Base-by-base conservation (phyloP, 2,329 filamentous ascomycete genomes). In the Thermothelomyces thermophilus region DNA sequence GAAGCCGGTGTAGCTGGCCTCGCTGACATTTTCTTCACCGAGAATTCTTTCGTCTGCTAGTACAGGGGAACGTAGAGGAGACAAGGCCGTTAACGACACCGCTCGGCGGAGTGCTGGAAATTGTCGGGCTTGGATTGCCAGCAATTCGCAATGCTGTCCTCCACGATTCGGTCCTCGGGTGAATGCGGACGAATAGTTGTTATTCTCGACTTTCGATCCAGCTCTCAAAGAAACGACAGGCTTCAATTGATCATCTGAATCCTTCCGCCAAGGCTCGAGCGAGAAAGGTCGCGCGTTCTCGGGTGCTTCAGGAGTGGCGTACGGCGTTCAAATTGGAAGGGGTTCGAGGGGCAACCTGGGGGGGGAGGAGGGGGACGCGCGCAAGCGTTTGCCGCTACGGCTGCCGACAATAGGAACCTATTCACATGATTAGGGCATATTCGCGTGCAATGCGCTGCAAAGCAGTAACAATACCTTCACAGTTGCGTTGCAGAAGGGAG, bases 1-100 rank as follows among this genome's bases (percentile, higher is more conserved):
- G 75, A 77, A 28, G 73, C 72, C 36, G 74, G 73, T 17, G 73
- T 76, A n/a, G 68, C 66, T 34, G 73, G 73, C 51, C 71, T 67
- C 30, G 67, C 64, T 46, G 74, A 64, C 74, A 77, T 77, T 31
- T 46, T 62, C n/a, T n/a, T n/a, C n/a, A n/a, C n/a, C n/a, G 58
- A 14, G 28, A 44, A 37, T 22, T 20, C 13, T 41, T 28, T 17
- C 30, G 14, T 37, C 10, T 26, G 10, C 2, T 26, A 3, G 16
- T n/a, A 41, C 22, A 10, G 24, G 39, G n/a, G 16, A 9, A 11
- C 10, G 20, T 16, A 11, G 39, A 11, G 13, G 11, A 14, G 26
- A 11, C 3, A 3, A 13, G 39, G n/a, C 17, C 8, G 39, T 16
- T 11, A 13, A 8, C 11, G 39, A 19, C 5, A 19, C 20, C 13